Evolutionary conservation across 1,284 basidiomycete genomes (phyloP), one percentile per base, ranked within the genome.

Genomic region (Apiotrichum sp.): DNA sequence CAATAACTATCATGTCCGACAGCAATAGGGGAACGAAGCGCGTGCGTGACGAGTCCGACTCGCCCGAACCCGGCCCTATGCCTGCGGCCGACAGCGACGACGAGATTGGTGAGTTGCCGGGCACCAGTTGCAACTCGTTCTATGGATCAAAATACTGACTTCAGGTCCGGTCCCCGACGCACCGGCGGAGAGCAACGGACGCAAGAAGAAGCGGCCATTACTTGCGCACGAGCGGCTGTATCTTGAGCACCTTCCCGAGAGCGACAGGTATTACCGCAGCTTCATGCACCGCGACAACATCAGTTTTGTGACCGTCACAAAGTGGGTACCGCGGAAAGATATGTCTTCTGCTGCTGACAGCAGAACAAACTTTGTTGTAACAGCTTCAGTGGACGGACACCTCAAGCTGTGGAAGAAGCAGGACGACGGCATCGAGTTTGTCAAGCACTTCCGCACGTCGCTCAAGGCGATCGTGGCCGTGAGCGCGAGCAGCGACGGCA

Each of bases 351-450:
- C n/a, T 14, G 8, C 40, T 41, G 14, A 14, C 13, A 9, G n/a
- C 65, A 93, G 91, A 68, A 93, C 91, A 4, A 86, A 92, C 62
- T 99, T 98, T 68, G 71, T 98, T 52, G 83, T 98, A 57, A 98
- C 96, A 2, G 93, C 93, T 1, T 97, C 93, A 2, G 76, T 93
- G 10, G 95, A 98, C 69, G 96, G 96, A 1, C 89, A 95, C 75
- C 78, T 98, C 66, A 98, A 99, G 75, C 80, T 99, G 33, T 99
- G 96, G 96, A 98, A 97, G 80, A 98, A 98, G 77, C 92, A 96
- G 77, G 87, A 93, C 11, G 74, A 80, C 5, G 91, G 92, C 6
- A 89, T 93, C 67, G 90, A 95, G 76, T 93, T 93, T 68, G 89
- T 93, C 59, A 93, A 96, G 77, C 87, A 90, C 65, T 95, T 91